These are phyloP conservation scores for Chalaropsis thielavioides DNA, from an alignment of 2,329 filamentous ascomycete species.

Conservation along the genomic window DNA sequence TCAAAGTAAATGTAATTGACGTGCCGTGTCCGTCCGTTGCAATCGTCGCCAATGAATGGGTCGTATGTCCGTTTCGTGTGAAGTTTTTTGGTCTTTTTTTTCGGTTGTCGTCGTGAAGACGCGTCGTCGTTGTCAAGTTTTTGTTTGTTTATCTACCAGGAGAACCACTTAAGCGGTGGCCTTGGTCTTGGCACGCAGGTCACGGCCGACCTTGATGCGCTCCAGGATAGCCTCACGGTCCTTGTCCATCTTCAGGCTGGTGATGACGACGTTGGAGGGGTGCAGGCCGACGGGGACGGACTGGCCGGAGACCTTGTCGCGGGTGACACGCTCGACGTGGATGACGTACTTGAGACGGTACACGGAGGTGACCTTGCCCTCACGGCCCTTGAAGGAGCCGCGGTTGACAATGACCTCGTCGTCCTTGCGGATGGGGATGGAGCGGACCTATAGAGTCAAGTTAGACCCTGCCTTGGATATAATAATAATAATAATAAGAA, in stretches of 20 bases:
- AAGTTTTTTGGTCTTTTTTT: constrained; percentile 14
- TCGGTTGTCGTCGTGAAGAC: constrained; percentile 4
- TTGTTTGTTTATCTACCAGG: constrained; percentile 7
- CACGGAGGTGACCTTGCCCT: constrained; percentile 95
- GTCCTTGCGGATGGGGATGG: constrained; percentile 94
- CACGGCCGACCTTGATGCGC: constrained; percentile 67
- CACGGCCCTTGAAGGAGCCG: constrained; percentile 89
- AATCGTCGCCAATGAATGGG: constrained; percentile 7
- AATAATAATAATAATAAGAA: background rate
- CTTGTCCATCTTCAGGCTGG: constrained; percentile 97
- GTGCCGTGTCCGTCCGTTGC: constrained; percentile 7
- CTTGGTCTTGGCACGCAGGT: constrained; percentile 60
- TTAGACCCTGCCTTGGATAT: background rate
- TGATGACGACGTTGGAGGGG: constrained; percentile 95
- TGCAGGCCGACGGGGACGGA: constrained; percentile 87
- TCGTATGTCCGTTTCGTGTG: constrained; percentile 12
- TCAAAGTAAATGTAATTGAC: constrained; percentile 1
- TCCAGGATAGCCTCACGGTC: constrained; percentile 80
- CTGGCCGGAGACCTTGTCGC: constrained; percentile 96
- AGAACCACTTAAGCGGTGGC: constrained; percentile 29
- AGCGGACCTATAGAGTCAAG: constrained; percentile 54
- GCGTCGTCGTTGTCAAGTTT: background rate
- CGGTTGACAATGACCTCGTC: constrained; percentile 89
- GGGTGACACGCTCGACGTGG: constrained; percentile 90
- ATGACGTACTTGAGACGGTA: constrained; percentile 98